Evolutionary conservation across 2,329 filamentous ascomycete genomes (phyloP).

Genomic region (Coleophoma eucalyptorum): DNA sequence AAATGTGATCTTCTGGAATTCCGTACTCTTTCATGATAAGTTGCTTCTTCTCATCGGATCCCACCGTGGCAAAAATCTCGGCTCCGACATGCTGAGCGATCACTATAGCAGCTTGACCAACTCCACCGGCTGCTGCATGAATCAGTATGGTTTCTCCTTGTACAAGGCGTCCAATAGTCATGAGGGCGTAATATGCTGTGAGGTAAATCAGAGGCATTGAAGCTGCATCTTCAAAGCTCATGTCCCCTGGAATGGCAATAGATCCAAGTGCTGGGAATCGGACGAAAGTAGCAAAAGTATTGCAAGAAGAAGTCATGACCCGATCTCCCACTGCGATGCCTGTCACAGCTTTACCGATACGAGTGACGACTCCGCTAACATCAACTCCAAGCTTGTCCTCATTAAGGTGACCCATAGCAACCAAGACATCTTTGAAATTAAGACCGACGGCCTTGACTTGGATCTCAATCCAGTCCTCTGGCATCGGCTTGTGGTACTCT

Average conservation of each 20-base stretch:
- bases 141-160: constrained; percentile 23
- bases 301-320: constrained; percentile 9
- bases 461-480: not conserved
- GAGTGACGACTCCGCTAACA: constrained; percentile 21
- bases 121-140: constrained; percentile 22
- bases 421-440: constrained; percentile 14
- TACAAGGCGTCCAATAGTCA: constrained; percentile 6
- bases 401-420: constrained; percentile 9
- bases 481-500: not conserved
- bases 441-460: constrained; percentile 4
- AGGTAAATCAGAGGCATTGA: constrained; percentile 13
- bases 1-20: constrained; percentile 32
- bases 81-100: constrained; percentile 21
- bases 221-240: constrained; percentile 8
- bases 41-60: constrained; percentile 5
- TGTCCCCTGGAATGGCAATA: constrained; percentile 2
- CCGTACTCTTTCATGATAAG: constrained; percentile 29
- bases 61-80: constrained; percentile 17
- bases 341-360: constrained; percentile 12
- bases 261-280: constrained; percentile 11
- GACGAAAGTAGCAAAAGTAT: constrained; percentile 18
- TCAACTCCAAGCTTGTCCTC: constrained; percentile 22
- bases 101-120: constrained; percentile 26
- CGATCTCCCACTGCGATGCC: not conserved
- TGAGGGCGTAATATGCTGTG: constrained; percentile 10